Evolutionary conservation across 306 rosid genomes (phyloP).

Genomic region (Betula pendula): DNA sequence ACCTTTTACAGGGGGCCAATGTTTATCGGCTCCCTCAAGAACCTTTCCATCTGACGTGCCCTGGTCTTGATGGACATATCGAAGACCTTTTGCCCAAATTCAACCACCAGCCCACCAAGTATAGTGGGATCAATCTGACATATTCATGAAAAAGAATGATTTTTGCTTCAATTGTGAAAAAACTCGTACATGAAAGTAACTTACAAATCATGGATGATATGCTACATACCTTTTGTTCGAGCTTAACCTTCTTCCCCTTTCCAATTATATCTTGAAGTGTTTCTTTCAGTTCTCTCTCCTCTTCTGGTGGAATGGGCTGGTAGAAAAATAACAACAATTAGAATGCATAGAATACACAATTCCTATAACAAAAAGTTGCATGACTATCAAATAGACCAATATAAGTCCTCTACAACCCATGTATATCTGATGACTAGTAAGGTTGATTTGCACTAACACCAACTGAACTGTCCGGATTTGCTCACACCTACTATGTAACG

Average conservation of each 20-base stretch:
- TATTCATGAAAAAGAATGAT: background rate
- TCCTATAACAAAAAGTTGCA: background rate
- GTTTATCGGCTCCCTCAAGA: slow-evolving; percentile 66
- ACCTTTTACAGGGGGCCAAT: slow-evolving; percentile 49
- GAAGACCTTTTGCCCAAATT: slow-evolving; percentile 73
- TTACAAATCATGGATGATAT: background rate
- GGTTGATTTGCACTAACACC: background rate
- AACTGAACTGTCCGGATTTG: background rate
- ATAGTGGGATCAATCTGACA: slow-evolving; percentile 85
- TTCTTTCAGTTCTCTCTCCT: slow-evolving; percentile 86
- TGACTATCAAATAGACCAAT: background rate
- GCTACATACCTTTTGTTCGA: slow-evolving; percentile 79
- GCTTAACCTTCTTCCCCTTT: slow-evolving; percentile 62
- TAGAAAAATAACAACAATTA: slow-evolving; percentile 22
- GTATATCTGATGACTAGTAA: background rate
- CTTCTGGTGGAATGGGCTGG: slow-evolving; percentile 85
- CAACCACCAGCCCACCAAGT: slow-evolving; percentile 85
- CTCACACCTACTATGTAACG: no score
- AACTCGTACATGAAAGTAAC: background rate
- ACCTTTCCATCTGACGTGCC: slow-evolving; percentile 93
- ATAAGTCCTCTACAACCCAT: background rate
- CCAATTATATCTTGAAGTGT: slow-evolving; percentile 79
- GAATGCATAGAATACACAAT: slow-evolving; percentile 16
- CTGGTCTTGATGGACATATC: slow-evolving; percentile 90
- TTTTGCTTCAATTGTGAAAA: background rate